A percentile compares a stretch with the other conserved stretches of the same genome.
These are phyloP conservation scores for Endotrypanum monterogeii DNA, from an alignment of 208 protist genomes.

Conservation along the genomic window DNA sequence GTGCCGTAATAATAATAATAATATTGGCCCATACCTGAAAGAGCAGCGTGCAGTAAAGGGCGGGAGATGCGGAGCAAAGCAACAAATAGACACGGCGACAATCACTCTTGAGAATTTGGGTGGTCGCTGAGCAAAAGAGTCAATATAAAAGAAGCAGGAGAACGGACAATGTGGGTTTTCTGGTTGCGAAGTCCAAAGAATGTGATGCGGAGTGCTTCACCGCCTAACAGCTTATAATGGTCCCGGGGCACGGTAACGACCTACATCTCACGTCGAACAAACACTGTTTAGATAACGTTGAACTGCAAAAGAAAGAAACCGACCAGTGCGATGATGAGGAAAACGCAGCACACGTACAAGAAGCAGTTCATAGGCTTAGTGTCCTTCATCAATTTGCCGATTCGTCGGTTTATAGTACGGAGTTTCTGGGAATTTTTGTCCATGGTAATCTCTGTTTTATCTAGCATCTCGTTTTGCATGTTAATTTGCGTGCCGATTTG, in stretches of 20 bases:
- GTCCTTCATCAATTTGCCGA: constrained; percentile 61
- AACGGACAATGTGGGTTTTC: too few relatives aligned
- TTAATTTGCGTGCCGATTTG: constrained; percentile 70
- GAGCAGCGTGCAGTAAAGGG: too few relatives aligned
- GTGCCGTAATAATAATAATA: too few relatives aligned
- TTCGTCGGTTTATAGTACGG: constrained; percentile 47
- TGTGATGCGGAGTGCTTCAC: too few relatives aligned
- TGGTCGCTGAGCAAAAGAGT: too few relatives aligned
- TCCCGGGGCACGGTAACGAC: not conserved
- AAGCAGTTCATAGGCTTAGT: constrained; percentile 67
- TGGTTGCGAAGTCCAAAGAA: too few relatives aligned
- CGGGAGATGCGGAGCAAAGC: too few relatives aligned
- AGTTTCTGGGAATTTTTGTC: constrained; percentile 55
- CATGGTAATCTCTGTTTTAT: constrained; percentile 63
- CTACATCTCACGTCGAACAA: not conserved
- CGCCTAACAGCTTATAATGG: too few relatives aligned
- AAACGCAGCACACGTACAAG: constrained; percentile 56
- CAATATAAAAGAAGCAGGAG: too few relatives aligned
- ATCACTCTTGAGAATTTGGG: too few relatives aligned
- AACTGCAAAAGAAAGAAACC: constrained; percentile 75
- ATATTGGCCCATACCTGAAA: too few relatives aligned
- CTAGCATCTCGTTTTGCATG: constrained; percentile 70
- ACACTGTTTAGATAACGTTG: constrained; percentile 50
- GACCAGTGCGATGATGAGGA: constrained; percentile 63
- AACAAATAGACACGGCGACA: too few relatives aligned